A percentile compares a stretch with the other conserved stretches of the same genome.
Conservation (phyloP, 768 basidiomycete species). For the Suillus clintonianus region DNA sequence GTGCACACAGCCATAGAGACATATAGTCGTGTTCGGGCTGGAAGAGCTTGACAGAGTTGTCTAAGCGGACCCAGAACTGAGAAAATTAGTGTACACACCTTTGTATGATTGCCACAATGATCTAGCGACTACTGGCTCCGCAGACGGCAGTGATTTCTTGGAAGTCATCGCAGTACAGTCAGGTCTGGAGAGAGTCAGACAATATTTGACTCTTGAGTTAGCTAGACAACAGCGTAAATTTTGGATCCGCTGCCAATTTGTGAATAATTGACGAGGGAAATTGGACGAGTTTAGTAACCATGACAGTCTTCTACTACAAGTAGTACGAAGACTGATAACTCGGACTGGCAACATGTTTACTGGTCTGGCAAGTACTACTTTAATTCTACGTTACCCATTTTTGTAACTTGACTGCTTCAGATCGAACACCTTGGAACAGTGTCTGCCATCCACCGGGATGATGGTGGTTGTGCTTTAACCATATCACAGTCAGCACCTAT, state of each 20-base stretch:
- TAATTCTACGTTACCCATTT: not conserved
- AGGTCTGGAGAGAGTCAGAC: too few species aligned
- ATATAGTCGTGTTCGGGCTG: slow-evolving; percentile 52
- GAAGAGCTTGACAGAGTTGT: slow-evolving; percentile 42
- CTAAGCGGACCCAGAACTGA: slow-evolving; percentile 12
- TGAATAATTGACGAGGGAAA: not conserved
- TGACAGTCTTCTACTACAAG: not conserved
- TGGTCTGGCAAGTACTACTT: slow-evolving; percentile 58
- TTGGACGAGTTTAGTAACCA: not conserved
- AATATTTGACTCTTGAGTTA: too few species aligned
- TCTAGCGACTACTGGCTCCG: slow-evolving; percentile 14
- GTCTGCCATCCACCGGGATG: slow-evolving; percentile 59
- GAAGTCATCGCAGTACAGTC: not conserved
- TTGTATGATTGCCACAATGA: slow-evolving; percentile 48
- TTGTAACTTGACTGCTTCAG: slow-evolving; percentile 40
- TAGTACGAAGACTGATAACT: not conserved
- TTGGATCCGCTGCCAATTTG: not conserved
- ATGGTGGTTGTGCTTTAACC: slow-evolving; percentile 79
- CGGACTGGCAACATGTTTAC: slow-evolving; percentile 65
- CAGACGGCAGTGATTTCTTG: slow-evolving; percentile 11
- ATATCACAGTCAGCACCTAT: slow-evolving; percentile 73
- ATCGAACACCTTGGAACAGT: slow-evolving; percentile 90
- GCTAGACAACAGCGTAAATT: not conserved
- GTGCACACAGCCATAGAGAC: slow-evolving; percentile 51
- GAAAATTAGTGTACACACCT: slow-evolving; percentile 27